Base-by-base conservation (phyloP, 768 basidiomycete genomes). In the Rhizopogon vesiculosus region DNA sequence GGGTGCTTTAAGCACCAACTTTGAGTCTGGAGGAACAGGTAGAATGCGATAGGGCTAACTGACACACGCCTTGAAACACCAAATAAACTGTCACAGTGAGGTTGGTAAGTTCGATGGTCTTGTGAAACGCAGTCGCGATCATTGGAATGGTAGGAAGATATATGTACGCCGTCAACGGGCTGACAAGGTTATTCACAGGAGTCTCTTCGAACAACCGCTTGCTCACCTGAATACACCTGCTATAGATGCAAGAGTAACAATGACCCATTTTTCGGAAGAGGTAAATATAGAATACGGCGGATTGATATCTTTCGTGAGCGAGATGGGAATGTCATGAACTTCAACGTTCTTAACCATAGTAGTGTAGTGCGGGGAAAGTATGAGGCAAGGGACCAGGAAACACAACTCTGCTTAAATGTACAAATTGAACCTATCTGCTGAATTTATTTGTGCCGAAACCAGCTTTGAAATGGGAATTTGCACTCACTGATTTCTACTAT, bases 71-170 rank as follows among this genome's bases (percentile, higher is more conserved):
- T 51, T 73, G 72, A 35, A 76, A 60, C 7, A 78, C 62, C 70
- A 83, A 75, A 62, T 81, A 81, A 25, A 79, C 66, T 0, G 81
- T 82, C n/a, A 91, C 85, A 5, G 89, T 90, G 35, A 91, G 65
- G 64, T 90, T 90, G 45, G 91, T 89, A 4, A 83, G 73, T 62
- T 88, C 86, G 4, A 77, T 78, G 0, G 83, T 81, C 55, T 82
- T 80, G 59, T 83, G 66, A 62, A 93, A 81, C 2, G 69, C 77
- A 7, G 59, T 57, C 0, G 83, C 75, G 16, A 93, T 69, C 0
- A 78, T 74, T 0, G 89, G 91, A 39, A 93, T 85, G 10, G 84
- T 86, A 2, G 89, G 89, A 48, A 88, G 82, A 62, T 89, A 91
- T 51, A 89, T 86, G 56, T 84, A 88, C 1, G 87, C 77, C 0